Conservation (phyloP, 768 basidiomycete genomes). For the Boletus patriciae region DNA sequence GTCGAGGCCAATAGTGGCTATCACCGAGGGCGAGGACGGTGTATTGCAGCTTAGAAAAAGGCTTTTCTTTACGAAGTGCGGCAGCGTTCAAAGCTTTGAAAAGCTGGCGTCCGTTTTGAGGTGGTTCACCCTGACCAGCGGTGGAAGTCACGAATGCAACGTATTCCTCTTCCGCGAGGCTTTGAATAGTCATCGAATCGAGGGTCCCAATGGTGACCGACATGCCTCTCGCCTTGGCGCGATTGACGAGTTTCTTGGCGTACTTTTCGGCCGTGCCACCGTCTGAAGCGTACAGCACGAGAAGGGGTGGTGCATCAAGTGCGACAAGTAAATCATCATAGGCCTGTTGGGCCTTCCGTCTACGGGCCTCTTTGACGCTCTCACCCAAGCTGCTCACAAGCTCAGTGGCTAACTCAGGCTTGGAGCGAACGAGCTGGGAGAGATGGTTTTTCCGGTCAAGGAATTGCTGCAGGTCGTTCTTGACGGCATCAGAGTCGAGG, state of each 20-base stretch:
- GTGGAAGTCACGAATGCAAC: conserved; percentile 88
- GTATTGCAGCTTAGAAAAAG: conserved; percentile 66
- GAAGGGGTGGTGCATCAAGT: conserved; percentile 85
- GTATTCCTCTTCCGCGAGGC: conserved; percentile 68
- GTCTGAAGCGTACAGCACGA: conserved; percentile 93
- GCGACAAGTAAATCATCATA: conserved; percentile 82
- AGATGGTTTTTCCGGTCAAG: conserved; percentile 96
- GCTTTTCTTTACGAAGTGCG: conserved; percentile 46
- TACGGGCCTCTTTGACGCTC: conserved; percentile 80
- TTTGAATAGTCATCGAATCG: conserved; percentile 78
- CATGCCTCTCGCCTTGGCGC: conserved; percentile 84
- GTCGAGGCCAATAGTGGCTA: conserved; percentile 98
- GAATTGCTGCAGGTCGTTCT: conserved; percentile 91
- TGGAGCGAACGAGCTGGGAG: conserved; percentile 83
- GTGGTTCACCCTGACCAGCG: conserved; percentile 96
- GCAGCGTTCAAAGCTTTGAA: conserved; percentile 82
- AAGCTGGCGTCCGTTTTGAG: conserved; percentile 91
- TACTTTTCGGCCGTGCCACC: conserved; percentile 96
- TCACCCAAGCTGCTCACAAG: conserved; percentile 83
- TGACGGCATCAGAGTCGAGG: conserved; percentile 91
- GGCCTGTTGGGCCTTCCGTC: conserved; percentile 74
- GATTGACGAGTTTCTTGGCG: conserved; percentile 80
- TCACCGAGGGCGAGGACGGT: conserved; percentile 96
- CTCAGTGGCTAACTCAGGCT: conserved; percentile 77
- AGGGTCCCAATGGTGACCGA: conserved; percentile 72